phyloP scores from a whole-genome alignment of 108 stramenopile genomes.

The Cyclotella kingstonii region DNA sequence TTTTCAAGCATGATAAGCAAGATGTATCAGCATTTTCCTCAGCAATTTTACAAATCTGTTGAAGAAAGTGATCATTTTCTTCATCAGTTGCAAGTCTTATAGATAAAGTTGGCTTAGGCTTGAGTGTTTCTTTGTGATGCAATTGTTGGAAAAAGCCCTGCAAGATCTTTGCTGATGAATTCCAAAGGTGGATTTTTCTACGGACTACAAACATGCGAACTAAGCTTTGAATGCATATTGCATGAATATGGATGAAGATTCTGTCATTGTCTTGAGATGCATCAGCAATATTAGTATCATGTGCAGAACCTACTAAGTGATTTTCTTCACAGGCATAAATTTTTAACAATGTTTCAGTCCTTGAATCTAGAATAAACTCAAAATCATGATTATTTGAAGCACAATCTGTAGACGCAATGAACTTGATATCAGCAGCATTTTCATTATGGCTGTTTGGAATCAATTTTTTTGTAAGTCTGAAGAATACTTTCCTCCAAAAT shows the following conservation, averaged over 20 bases:
- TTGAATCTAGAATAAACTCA: no score
- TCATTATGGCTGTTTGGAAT: neutral
- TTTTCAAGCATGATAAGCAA: conserved; percentile 4
- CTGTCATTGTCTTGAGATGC: neutral
- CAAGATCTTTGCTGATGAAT: neutral
- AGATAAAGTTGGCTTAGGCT: neutral
- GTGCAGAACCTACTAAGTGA: no score
- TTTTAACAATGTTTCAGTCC: no score
- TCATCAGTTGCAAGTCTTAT: conserved; percentile 21
- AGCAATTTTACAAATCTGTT: conserved; percentile 27
- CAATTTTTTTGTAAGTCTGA: neutral
- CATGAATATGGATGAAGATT: neutral
- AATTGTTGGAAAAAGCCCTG: neutral
- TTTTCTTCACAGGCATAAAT: no score
- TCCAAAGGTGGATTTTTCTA: neutral
- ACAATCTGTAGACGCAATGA: neutral
- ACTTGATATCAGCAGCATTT: neutral
- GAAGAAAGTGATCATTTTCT: conserved; percentile 20
- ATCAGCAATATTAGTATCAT: no score
- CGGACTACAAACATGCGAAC: neutral
- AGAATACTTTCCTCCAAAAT: neutral
- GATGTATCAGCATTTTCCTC: conserved; percentile 3
- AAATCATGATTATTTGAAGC: no score
- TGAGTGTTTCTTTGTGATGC: no score
- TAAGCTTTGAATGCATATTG: neutral